These are phyloP conservation scores for Wickerhamomyces kurtzmanii DNA, from an alignment of 805 yeast species.

Conservation along the genomic window DNA sequence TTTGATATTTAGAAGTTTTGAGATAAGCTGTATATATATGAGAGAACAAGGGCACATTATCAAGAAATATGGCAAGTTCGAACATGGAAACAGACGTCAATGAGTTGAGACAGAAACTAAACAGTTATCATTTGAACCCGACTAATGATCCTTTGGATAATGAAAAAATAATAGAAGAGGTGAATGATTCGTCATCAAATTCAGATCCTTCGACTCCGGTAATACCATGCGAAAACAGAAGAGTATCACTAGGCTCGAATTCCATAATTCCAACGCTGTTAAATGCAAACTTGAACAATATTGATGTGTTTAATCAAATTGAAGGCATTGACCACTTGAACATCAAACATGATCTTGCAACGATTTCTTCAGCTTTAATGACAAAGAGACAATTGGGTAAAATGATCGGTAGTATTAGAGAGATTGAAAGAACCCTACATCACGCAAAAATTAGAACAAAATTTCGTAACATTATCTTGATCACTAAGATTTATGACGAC, in stretches of 20 bases:
- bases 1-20: too few species aligned
- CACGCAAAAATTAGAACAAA: conserved; percentile 17
- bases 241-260: conserved; percentile 13
- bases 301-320: conserved; percentile 13
- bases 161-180: too few species aligned
- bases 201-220: conserved; percentile 3
- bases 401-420: conserved; percentile 18
- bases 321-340: conserved; percentile 1
- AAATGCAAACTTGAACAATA: conserved; percentile 16
- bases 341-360: conserved; percentile 7
- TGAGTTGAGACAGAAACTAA: too few species aligned
- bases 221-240: conserved; percentile 1
- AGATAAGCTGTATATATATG: too few species aligned
- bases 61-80: too few species aligned
- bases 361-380: conserved; percentile 13
- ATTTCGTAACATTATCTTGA: conserved; percentile 15
- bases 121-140: too few species aligned
- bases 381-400: conserved; percentile 15
- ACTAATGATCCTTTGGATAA: too few species aligned
- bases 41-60: too few species aligned
- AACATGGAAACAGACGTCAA: too few species aligned
- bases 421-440: conserved; percentile 18
- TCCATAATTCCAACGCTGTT: conserved; percentile 15
- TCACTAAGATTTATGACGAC: conserved; percentile 20
- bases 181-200: too few species aligned